Evolutionary conservation across 805 yeast species (phyloP), one percentile per base, ranked within the genome.

Genomic region (Lachancea dasiensis): DNA sequence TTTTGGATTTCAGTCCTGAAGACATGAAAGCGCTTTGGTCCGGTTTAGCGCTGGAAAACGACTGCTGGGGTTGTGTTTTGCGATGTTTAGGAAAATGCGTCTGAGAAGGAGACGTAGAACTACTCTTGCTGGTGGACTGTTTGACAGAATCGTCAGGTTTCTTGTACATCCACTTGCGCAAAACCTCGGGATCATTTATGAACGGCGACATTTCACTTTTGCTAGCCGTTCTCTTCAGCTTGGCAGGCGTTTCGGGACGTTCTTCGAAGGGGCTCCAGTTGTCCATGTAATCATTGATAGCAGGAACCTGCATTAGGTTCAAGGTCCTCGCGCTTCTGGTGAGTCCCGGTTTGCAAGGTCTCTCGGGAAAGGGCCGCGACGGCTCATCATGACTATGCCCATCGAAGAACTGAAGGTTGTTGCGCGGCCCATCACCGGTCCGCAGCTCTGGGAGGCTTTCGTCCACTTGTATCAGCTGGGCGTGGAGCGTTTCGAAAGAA

Each of bases 311-410:
- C 9, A 77, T 70, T 34, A 75, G 47, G 39, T 75, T 74, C 44
- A 75, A 50, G 7, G 73, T 56, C 2, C 77, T 78, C 2, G 67
- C 72, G 61, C 78, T 72, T 57, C 80, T 64, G 44, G 77, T 68
- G 25, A 74, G 42, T 13, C 64, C 63, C 27, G 51, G 34, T 25
- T 57, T 51, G 3, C 56, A 53, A 15, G 33, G 34, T 23, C 17
- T 24, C 3, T 7, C 29, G 21, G 36, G 18, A 11, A 16, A 18
- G 14, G 6, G 6, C 11, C 11, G 30, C 6, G 30, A 16, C 30
- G n/a, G 15, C 14, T 13, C 24, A 5, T 20, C 33, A 21, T 27
- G 15, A 7, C 13, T 27, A 17, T 25, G 23, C 25, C 15, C 22
- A 24, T 25, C 24, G 39, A 30, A 22, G 27, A 36, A 36, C 30